A percentile compares a stretch with the other conserved stretches of the same genome.
Evolutionary conservation across 768 basidiomycete genomes (phyloP).

Genomic region (Cyclocybe aegerita): DNA sequence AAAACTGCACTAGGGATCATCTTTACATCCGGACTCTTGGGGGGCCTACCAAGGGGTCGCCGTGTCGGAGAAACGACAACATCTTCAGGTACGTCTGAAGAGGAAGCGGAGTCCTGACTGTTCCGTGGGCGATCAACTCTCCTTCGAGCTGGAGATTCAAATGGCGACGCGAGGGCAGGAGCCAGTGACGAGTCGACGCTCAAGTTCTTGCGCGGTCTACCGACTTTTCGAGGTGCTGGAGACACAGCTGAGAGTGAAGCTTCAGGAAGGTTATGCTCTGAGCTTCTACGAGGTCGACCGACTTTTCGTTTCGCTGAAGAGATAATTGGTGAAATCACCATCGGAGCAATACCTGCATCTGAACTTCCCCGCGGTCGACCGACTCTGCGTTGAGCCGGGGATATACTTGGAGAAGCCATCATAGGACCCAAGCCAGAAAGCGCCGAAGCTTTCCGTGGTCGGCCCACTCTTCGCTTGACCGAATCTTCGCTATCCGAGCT

Average conservation of each 20-base stretch:
- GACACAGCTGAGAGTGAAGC: neutral
- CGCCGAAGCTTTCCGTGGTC: neutral
- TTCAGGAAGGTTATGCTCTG: neutral
- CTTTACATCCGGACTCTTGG: too few species aligned
- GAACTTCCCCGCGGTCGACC: too few species aligned
- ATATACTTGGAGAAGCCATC: too few species aligned
- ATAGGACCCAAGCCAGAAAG: too few species aligned
- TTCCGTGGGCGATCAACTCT: neutral
- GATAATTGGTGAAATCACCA: too few species aligned
- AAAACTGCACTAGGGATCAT: too few species aligned
- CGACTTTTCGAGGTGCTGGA: constrained; percentile 6
- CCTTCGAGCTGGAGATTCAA: neutral
- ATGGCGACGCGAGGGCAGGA: neutral
- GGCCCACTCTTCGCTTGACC: constrained; percentile 1
- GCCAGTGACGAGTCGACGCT: neutral
- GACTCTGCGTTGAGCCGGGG: too few species aligned
- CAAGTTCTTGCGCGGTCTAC: constrained; percentile 11
- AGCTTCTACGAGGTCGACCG: constrained; percentile 1
- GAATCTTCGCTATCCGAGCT: constrained; percentile 11
- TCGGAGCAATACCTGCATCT: too few species aligned
- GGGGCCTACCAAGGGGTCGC: too few species aligned
- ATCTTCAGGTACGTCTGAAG: too few species aligned
- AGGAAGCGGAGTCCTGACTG: too few species aligned
- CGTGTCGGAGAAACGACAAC: too few species aligned
- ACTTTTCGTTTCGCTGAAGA: neutral